These are phyloP conservation scores for Xerocomus brunneocitrinus DNA, from an alignment of 768 basidiomycete species.

Conservation along the genomic window DNA sequence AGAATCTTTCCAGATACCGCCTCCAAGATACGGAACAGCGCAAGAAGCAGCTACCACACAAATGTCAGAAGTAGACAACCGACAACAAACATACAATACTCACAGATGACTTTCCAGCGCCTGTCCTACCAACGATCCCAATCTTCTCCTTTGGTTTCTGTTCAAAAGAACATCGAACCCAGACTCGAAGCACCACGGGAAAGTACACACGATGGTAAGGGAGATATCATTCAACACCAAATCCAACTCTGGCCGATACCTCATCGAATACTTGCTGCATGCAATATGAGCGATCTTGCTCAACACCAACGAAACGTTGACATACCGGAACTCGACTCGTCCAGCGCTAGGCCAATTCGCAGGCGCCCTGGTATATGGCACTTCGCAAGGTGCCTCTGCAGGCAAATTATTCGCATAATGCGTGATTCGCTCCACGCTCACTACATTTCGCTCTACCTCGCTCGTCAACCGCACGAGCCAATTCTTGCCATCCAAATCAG, in stretches of 20 bases:
- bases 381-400: constrained; percentile 73
- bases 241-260: constrained; percentile 79
- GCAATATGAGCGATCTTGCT: background rate
- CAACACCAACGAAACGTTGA: background rate
- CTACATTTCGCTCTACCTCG: constrained; percentile 89
- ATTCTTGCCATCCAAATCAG: constrained; percentile 41
- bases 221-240: constrained; percentile 71
- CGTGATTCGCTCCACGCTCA: constrained; percentile 82
- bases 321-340: constrained; percentile 65
- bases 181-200: background rate
- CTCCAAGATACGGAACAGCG: constrained; percentile 76
- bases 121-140: too few relatives aligned
- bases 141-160: too few relatives aligned
- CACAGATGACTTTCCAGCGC: too few relatives aligned
- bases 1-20: constrained; percentile 60
- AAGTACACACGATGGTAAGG: constrained; percentile 54
- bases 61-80: background rate
- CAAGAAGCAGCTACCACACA: constrained; percentile 50
- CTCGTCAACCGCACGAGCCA: constrained; percentile 80
- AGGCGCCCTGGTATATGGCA: constrained; percentile 52
- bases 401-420: constrained; percentile 67
- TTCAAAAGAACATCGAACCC: constrained; percentile 3
- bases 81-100: too few relatives aligned
- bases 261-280: constrained; percentile 60
- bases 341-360: constrained; percentile 72